Evolutionary conservation across 306 rosid species (phyloP).

Genomic region (Trifolium fragiferum): DNA sequence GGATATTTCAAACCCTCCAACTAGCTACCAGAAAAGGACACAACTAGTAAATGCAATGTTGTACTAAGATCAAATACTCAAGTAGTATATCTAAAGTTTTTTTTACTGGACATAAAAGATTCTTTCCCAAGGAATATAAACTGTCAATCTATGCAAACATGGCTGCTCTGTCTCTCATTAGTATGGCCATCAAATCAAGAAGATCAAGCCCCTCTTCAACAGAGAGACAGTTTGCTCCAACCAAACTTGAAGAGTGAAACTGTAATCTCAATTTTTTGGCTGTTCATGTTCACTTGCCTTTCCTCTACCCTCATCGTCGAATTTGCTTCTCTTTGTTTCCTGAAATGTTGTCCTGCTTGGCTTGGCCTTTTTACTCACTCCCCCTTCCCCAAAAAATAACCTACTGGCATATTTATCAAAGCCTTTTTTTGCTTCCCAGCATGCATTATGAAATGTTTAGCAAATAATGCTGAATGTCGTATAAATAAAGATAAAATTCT

Average conservation of each 20-base stretch:
- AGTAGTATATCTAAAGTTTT: not conserved
- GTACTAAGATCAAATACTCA: not conserved
- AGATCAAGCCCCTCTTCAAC: slow-evolving; percentile 20
- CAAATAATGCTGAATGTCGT: not conserved
- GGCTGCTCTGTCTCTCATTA: not conserved
- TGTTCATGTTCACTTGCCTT: not conserved
- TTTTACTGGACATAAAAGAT: slow-evolving; percentile 5
- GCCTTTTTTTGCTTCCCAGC: not conserved
- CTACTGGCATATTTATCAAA: not conserved
- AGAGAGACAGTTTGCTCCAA: slow-evolving; percentile 24
- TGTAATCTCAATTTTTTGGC: not conserved
- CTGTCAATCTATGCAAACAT: slow-evolving; percentile 15
- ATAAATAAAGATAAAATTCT: not conserved
- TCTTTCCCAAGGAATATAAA: slow-evolving; percentile 8
- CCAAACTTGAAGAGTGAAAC: slow-evolving; percentile 18
- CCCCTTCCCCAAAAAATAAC: not conserved
- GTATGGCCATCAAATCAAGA: slow-evolving; percentile 23
- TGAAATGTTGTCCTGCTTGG: not conserved
- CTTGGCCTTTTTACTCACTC: not conserved
- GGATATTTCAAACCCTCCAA: slow-evolving; percentile 6
- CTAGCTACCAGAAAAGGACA: slow-evolving; percentile 19
- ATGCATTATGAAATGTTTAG: slow-evolving; percentile 16
- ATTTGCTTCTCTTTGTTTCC: not conserved
- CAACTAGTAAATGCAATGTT: slow-evolving; percentile 13
- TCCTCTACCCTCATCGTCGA: not conserved